Conservation (phyloP, 768 basidiomycete genomes). For the Boletus insuetus region DNA sequence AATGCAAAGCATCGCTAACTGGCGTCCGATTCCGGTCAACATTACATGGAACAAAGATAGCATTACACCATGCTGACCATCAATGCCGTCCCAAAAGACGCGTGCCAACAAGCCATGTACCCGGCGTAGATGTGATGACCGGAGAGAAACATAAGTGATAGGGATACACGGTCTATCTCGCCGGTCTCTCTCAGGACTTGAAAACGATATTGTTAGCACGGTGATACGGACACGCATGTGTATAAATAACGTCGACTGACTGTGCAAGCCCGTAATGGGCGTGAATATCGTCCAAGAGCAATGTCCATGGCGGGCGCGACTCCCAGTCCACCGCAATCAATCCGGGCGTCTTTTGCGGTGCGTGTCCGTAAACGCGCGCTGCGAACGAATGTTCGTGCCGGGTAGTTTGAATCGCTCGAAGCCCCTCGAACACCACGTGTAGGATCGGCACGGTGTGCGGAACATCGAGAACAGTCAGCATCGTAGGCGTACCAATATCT, state of each 20-base stretch:
- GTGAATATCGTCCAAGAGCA: conserved; percentile 68
- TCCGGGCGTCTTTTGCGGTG: conserved; percentile 23
- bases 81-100: conserved; percentile 75
- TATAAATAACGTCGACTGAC: conserved; percentile 34
- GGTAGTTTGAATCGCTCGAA: conserved; percentile 58
- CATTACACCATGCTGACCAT: conserved; percentile 43
- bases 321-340: conserved; percentile 72
- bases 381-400: conserved; percentile 65
- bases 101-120: conserved; percentile 68
- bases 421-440: conserved; percentile 43
- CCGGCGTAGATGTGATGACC: conserved; percentile 58
- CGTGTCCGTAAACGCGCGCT: conserved; percentile 54
- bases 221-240: neutral
- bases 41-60: neutral
- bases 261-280: conserved; percentile 61
- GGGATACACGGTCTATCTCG: conserved; percentile 44
- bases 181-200: conserved; percentile 55
- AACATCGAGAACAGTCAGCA: conserved; percentile 28
- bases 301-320: conserved; percentile 67
- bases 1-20: conserved; percentile 73
- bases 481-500: conserved; percentile 2
- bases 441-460: conserved; percentile 26
- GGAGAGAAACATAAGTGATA: conserved; percentile 63
- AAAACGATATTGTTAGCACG: neutral
- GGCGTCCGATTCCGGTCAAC: neutral